Conservation (phyloP, 768 basidiomycete genomes). For the Suillus brevipes region DNA sequence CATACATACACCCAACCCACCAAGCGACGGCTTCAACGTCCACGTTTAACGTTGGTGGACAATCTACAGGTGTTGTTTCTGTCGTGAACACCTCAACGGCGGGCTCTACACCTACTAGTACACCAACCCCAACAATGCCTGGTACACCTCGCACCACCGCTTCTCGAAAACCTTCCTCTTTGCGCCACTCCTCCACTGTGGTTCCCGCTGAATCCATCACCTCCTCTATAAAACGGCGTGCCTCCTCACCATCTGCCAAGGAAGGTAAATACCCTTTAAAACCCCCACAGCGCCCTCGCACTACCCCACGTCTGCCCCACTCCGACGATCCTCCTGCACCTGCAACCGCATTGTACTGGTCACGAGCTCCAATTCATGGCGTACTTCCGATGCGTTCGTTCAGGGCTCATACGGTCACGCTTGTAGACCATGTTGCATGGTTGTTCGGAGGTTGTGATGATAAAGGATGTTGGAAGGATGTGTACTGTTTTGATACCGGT, state of each 20-base stretch:
- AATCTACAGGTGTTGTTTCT: slow-evolving; percentile 11
- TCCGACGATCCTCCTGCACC: slow-evolving; percentile 61
- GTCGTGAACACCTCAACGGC: neutral
- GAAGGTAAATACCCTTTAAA: slow-evolving; percentile 21
- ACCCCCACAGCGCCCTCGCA: slow-evolving; percentile 36
- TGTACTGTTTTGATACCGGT: slow-evolving; percentile 88
- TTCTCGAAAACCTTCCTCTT: slow-evolving; percentile 32
- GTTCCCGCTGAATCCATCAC: slow-evolving; percentile 24
- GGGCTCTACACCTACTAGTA: neutral
- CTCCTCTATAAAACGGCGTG: slow-evolving; percentile 26
- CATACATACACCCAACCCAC: slow-evolving; percentile 38
- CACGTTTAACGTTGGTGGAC: slow-evolving; percentile 35
- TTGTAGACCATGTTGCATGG: slow-evolving; percentile 84
- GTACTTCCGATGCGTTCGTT: slow-evolving; percentile 62
- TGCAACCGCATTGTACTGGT: slow-evolving; percentile 84
- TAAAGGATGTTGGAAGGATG: slow-evolving; percentile 67
- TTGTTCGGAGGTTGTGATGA: slow-evolving; percentile 90
- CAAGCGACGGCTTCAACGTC: slow-evolving; percentile 37
- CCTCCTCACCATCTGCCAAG: slow-evolving; percentile 30
- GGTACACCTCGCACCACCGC: slow-evolving; percentile 28
- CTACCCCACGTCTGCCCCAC: slow-evolving; percentile 61
- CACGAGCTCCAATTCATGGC: slow-evolving; percentile 78
- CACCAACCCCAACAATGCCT: slow-evolving; percentile 20
- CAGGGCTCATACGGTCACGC: slow-evolving; percentile 81
- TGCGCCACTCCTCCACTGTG: slow-evolving; percentile 32